Base-by-base conservation (phyloP, 257 asterid species). In the Lycium ferocissimum region DNA sequence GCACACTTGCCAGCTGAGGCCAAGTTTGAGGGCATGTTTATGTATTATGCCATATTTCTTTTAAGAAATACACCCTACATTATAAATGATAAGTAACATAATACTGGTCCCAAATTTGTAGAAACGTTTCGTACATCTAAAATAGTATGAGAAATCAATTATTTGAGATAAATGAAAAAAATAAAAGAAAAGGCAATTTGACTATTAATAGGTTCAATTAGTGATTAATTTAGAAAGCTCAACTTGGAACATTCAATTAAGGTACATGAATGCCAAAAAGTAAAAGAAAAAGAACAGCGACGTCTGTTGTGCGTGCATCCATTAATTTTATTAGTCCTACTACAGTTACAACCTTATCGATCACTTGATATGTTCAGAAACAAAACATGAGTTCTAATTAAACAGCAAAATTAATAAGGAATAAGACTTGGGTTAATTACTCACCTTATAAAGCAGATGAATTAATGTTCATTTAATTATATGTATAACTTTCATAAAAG, bases 401-500 rank as follows among this genome's bases (percentile, higher is more conserved):
- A 58, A 58, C 65, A 58, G 65, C 9, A 59, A 59, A 59, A 59
- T 59, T 59, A 59, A 59, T 59, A 17, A 58, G 65, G 26, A 17
- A 18, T 59, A 17, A 59, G 66, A 11, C 22, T 2, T 18, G 20
- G 11, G 33, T 59, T 7, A 18, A 59, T 59, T 6, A 59, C 66
- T 59, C 33, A 59, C 11, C 66, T 7, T 59, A 59, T 59, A 59
- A n/a, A 72, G 13, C 12, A 73, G 6, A 47, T 2, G 22, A 76
- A 51, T 75, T 75, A 75, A 13, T 49, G 13, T 75, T 14, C 2
- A 51, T 76, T 51, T 22, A 45, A 33, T 33, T 5, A 8, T 17
- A 38, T 71, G 80, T 43, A 45, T 73, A 6, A 17, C 81, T 76
- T 51, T 51, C 63, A 22, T 76, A 49, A 49, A 76, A 51, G 43